Evolutionary conservation across 352 stramenopile species (phyloP).

Genomic region (Halophytophthora polymorphica): DNA sequence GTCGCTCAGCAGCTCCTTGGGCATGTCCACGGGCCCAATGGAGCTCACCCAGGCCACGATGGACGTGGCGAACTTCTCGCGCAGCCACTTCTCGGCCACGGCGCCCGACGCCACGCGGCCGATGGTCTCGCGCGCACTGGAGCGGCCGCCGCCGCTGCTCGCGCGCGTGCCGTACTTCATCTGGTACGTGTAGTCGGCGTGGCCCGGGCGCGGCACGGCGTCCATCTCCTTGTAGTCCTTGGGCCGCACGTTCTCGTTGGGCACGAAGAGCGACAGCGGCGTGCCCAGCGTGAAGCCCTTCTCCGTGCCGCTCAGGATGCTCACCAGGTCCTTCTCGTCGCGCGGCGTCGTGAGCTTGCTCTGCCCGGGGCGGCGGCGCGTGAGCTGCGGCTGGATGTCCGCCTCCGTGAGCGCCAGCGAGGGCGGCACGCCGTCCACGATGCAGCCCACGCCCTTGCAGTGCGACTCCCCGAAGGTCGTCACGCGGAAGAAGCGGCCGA

Average conservation of each 20-base stretch:
- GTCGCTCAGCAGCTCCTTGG: conserved; percentile 59
- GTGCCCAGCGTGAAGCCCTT: conserved; percentile 94
- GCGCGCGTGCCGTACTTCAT: conserved; percentile 99
- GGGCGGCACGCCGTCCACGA: conserved; percentile 97
- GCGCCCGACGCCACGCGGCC: conserved; percentile 96
- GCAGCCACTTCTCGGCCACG: conserved; percentile 95
- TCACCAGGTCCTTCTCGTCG: conserved; percentile 96
- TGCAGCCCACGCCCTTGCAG: conserved; percentile 96
- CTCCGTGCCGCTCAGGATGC: conserved; percentile 96
- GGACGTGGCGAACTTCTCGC: conserved; percentile 87
- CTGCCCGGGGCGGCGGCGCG: conserved; percentile 95
- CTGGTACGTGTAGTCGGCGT: conserved; percentile 99
- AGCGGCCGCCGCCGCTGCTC: conserved; percentile 94
- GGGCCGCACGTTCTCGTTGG: conserved; percentile 97
- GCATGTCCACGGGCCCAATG: conserved; percentile 86
- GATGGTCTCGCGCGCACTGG: conserved; percentile 97
- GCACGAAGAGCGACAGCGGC: conserved; percentile 95
- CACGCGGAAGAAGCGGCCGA: conserved; percentile 97
- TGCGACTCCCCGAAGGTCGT: conserved; percentile 99
- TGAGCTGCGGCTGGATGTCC: conserved; percentile 97
- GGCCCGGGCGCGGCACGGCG: conserved; percentile 86
- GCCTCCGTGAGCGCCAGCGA: conserved; percentile 92
- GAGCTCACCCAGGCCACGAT: conserved; percentile 90
- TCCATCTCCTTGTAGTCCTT: conserved; percentile 98
- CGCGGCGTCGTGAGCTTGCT: conserved; percentile 97